Base-by-base conservation (phyloP, 176 grass and related monocot genomes). In the Juncus effusus region DNA sequence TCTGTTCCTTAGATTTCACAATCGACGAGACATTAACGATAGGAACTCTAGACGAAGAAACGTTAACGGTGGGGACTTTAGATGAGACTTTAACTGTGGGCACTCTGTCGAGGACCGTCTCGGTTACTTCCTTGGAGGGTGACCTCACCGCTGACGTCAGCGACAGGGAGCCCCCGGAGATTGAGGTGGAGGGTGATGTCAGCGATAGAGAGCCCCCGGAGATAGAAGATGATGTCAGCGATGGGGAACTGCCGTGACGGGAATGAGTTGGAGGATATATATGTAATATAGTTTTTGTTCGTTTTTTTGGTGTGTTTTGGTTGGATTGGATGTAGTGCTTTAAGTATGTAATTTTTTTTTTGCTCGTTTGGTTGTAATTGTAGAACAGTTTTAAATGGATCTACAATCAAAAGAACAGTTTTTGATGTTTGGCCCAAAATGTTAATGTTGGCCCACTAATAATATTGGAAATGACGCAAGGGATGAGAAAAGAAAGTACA, bases 1-100 rank as follows among this genome's bases (percentile, higher is more conserved):
- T 85, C 14, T 81, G 75, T 74, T 97, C 93, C 37, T 74, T 97
- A 40, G 93, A 88, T 81, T 89, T 78, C 4, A 83, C 90, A 53
- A 50, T 77, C n/a, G 75, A 85, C n/a, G 90, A 94, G 76, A 85
- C 79, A 0, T 47, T 47, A 47, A 47, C 44, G 2, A 47, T 47
- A 1, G 44, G 44, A 47, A 47, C 44, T 47, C 9, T 47, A 9
- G 44, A 89, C 0, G 19, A 28, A 28, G 19, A 28, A 28, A 28
- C 19, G 1, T 28, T 28, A 28, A 69, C 66, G 0, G 49, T 69
- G 36, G 51, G 56, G 13, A 52, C 52, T 7, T 72, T 79, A 9
- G 87, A 89, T 0, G 93, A 97, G 70, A 89, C 93, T 0, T 74
- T 84, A 60, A 97, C 88, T 3, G 67, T 92, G 7, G 66, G 88